Evolutionary conservation across 78 protist species (phyloP).

Genomic region (Dictyostelium citrinum): DNA sequence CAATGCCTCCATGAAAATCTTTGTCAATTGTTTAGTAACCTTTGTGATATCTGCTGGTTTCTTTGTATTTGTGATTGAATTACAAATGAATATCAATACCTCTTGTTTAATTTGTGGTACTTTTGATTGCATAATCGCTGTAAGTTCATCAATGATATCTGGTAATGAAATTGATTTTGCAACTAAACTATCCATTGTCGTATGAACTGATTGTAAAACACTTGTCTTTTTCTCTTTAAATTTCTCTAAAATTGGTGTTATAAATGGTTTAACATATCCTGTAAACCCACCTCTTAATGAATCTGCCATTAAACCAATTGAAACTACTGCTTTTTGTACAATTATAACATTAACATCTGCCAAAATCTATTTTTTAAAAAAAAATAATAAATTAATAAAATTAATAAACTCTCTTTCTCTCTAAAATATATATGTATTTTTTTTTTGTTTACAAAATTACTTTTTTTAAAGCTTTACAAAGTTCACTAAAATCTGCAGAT

Average conservation of each 20-base stretch:
- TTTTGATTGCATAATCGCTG: conserved; percentile 19
- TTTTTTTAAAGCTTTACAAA: conserved; percentile 48
- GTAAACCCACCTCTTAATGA: conserved; percentile 24
- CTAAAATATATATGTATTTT: no score
- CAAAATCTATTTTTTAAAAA: neutral
- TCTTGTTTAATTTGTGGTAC: conserved; percentile 56
- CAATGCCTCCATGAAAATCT: conserved; percentile 40
- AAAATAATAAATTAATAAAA: neutral
- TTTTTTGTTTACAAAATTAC: neutral
- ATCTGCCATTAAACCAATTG: conserved; percentile 62
- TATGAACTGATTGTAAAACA: conserved; percentile 40
- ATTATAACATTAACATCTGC: conserved; percentile 63
- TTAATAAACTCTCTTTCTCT: no score
- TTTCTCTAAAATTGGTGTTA: conserved; percentile 39
- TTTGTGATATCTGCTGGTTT: conserved; percentile 62
- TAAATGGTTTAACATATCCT: conserved; percentile 9
- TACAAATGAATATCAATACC: neutral
- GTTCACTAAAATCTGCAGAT: conserved; percentile 32
- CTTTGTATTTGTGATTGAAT: conserved; percentile 14
- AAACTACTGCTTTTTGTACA: conserved; percentile 27
- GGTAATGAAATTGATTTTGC: neutral
- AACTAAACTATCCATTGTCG: conserved; percentile 17
- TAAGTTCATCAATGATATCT: conserved; percentile 50
- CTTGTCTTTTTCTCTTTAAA: conserved; percentile 69
- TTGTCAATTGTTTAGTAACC: conserved; percentile 29